Base-by-base conservation (phyloP, 2,329 filamentous ascomycete species). In the Fusarium luffae region DNA sequence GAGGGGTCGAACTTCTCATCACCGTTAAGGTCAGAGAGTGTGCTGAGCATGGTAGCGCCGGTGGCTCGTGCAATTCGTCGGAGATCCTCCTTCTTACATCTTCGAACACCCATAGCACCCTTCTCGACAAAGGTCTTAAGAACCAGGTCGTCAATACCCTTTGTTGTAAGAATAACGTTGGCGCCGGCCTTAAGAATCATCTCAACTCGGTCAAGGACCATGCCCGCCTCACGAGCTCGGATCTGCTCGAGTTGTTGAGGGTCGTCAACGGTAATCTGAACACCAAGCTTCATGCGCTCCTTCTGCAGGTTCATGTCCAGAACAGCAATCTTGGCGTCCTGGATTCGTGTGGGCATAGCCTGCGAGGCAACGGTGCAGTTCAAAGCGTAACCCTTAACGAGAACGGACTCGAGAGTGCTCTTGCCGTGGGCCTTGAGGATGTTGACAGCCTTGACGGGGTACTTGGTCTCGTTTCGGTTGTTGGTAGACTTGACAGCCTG, bases 351-450 rank as follows among this genome's bases (percentile, higher is more conserved):
- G 76, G 90, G 93, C 96, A 99, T 99, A 47, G 96, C 96, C 82
- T 99, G 96, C 59, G 94, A 98, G 57, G 96, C 96, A 63, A 99
- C 94, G 40, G 96, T 99, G 86, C 96, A 99, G 87, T 99, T 99
- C 77, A 99, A 85, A 61, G 96, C 96, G 79, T 99, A 99, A 59
- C 96, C 96, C 85, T 97, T 97, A 78, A 99, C 91, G 49, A 99
- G 85, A 25, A 97, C 82, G 13, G 94, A 98, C 83, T 99, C 96
- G 42, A 89, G 88, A 21, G 90, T 88, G 76, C 93, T 93, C 88
- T 98, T 97, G 78, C 96, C 96, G 80, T 99, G 96, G 40, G 96
- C 96, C 85, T 99, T 99, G 72, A 99, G 90, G 67, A 99, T 93
- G 81, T 99, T 99, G 80, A 99, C 96, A 21, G 96, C 96, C 87